A percentile compares a stretch with the other conserved stretches of the same genome.
These are phyloP conservation scores for Asterophora lycoperdoides DNA, from an alignment of 768 basidiomycete genomes.

Conservation along the genomic window DNA sequence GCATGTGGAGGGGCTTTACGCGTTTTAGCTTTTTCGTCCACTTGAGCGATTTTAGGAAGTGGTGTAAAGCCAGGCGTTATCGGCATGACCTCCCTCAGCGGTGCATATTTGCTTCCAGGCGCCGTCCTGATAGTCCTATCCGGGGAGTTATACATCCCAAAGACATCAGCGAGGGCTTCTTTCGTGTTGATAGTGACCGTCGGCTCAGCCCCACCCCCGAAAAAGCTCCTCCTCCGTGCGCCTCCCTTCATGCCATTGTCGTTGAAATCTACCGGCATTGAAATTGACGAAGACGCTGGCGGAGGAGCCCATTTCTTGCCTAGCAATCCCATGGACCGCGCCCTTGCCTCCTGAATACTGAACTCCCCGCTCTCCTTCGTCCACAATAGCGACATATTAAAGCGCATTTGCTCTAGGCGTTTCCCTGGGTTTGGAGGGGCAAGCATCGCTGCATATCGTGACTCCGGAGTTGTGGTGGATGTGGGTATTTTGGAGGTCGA, in stretches of 20 bases:
- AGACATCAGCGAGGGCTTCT: slow-evolving; percentile 89
- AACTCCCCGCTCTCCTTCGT: slow-evolving; percentile 80
- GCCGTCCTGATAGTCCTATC: slow-evolving; percentile 62
- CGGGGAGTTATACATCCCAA: slow-evolving; percentile 93
- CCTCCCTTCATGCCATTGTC: slow-evolving; percentile 48
- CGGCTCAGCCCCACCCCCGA: slow-evolving; percentile 51
- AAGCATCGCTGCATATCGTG: slow-evolving; percentile 68
- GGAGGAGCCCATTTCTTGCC: slow-evolving; percentile 80
- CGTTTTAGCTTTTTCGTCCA: slow-evolving; percentile 33
- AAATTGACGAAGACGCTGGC: slow-evolving; percentile 41
- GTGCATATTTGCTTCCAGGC: slow-evolving; percentile 70
- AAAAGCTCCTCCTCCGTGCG: slow-evolving; percentile 38
- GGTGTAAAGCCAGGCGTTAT: slow-evolving; percentile 42
- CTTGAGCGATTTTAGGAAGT: slow-evolving; percentile 28
- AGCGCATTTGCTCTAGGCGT: slow-evolving; percentile 66
- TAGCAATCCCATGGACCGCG: slow-evolving; percentile 75
- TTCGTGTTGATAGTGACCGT: slow-evolving; percentile 97
- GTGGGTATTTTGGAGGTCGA: slow-evolving; percentile 19
- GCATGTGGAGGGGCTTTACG: slow-evolving; percentile 20
- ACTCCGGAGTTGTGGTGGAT: slow-evolving; percentile 38
- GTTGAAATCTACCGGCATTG: slow-evolving; percentile 52
- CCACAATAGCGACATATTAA: slow-evolving; percentile 65
- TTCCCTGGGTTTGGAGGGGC: slow-evolving; percentile 64
- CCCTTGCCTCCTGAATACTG: slow-evolving; percentile 79
- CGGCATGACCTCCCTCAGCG: slow-evolving; percentile 62